A percentile compares a stretch with the other conserved stretches of the same genome.
Evolutionary conservation across 1,139 yeast genomes (phyloP).

Genomic region (Debaryomyces psychrophilus): DNA sequence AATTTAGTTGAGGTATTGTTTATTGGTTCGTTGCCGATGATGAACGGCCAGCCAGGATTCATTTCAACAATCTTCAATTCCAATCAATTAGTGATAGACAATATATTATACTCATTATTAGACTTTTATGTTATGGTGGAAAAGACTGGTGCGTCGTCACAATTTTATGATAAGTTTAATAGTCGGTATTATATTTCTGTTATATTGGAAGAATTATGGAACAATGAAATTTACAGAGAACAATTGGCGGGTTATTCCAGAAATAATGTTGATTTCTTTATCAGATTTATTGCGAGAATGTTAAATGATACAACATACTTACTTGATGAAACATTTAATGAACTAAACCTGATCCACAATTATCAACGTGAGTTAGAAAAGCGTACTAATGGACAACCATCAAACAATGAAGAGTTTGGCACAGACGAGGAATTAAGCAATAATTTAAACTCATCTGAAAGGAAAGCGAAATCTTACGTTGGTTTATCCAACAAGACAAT

Average conservation of each 20-base stretch:
- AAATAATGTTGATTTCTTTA: slow-evolving; percentile 75
- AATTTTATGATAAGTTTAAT: slow-evolving; percentile 94
- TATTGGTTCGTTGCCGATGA: slow-evolving; percentile 67
- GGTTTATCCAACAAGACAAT: slow-evolving; percentile 85
- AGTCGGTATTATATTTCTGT: slow-evolving; percentile 84
- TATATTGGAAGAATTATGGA: slow-evolving; percentile 84
- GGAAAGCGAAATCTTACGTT: slow-evolving; percentile 79
- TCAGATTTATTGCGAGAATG: slow-evolving; percentile 91
- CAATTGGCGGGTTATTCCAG: slow-evolving; percentile 72
- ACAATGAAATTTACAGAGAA: slow-evolving; percentile 62
- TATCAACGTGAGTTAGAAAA: slow-evolving; percentile 60
- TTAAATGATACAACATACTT: slow-evolving; percentile 91
- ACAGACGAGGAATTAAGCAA: slow-evolving; percentile 60
- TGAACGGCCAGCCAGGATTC: slow-evolving; percentile 68
- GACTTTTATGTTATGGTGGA: slow-evolving; percentile 94
- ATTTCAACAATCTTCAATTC: slow-evolving; percentile 67
- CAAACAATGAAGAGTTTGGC: slow-evolving; percentile 52
- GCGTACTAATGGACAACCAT: slow-evolving; percentile 41
- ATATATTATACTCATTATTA: slow-evolving; percentile 78
- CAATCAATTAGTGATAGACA: slow-evolving; percentile 62
- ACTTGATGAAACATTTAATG: slow-evolving; percentile 86
- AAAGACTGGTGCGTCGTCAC: slow-evolving; percentile 93
- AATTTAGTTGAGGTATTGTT: slow-evolving; percentile 80
- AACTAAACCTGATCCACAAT: slow-evolving; percentile 74
- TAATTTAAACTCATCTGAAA: slow-evolving; percentile 64